These are phyloP conservation scores for Didymella pomorum DNA, from an alignment of 2,329 filamentous ascomycete species.

Conservation along the genomic window DNA sequence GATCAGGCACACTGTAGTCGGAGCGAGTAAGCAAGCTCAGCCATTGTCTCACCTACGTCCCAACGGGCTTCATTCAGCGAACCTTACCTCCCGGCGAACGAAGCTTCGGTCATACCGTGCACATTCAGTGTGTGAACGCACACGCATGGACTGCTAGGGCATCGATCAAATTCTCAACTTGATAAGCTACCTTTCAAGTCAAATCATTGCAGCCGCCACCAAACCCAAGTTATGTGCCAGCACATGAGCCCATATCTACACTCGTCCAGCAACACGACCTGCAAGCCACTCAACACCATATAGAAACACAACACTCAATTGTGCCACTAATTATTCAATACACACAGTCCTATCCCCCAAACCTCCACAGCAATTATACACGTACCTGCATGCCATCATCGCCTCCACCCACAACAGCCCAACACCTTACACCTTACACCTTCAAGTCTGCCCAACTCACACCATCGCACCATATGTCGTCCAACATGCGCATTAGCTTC, in stretches of 20 bases:
- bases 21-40: neutral
- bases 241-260: neutral
- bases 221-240: neutral
- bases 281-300: neutral
- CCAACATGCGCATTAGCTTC: neutral
- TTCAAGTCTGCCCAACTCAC: neutral
- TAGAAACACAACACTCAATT: neutral
- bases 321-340: neutral
- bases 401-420: neutral
- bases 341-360: neutral
- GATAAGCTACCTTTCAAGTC: neutral
- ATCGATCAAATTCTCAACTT: no score
- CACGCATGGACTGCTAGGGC: neutral
- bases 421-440: neutral
- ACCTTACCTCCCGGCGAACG: neutral
- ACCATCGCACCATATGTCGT: neutral
- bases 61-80: neutral
- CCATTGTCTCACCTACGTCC: neutral
- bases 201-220: neutral
- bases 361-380: neutral
- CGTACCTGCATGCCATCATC: neutral
- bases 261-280: neutral
- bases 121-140: neutral
- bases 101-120: neutral
- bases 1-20: neutral